Conservation (phyloP, 352 stramenopile species). For the Globisporangium paroecandrum region DNA sequence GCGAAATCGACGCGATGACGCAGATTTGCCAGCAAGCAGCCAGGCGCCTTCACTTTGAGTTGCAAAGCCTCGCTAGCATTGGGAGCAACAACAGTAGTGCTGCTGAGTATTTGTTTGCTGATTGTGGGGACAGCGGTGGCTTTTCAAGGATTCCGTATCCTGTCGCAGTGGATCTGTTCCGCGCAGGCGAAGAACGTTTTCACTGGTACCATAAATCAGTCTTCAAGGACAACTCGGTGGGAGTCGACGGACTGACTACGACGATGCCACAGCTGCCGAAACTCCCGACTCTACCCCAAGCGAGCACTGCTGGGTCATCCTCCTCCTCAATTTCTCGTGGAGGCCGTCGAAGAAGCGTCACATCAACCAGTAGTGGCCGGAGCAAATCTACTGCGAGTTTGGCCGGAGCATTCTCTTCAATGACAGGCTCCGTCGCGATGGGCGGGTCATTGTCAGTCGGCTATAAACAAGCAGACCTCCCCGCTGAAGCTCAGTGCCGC, state of each 20-base stretch:
- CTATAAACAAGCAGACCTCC: constrained; percentile 5
- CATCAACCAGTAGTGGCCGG: not conserved
- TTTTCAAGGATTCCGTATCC: constrained; percentile 30
- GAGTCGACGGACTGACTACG: not conserved
- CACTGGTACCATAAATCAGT: constrained; percentile 55
- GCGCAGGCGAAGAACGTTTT: constrained; percentile 51
- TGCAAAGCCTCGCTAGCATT: constrained; percentile 26
- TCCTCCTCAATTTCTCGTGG: not conserved
- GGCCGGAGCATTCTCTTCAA: not conserved
- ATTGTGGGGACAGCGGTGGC: constrained; percentile 43
- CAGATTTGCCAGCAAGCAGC: constrained; percentile 16
- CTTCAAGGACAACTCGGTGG: constrained; percentile 21
- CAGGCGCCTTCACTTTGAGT: constrained; percentile 38
- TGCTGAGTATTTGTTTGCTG: constrained; percentile 34
- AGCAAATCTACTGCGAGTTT: not conserved
- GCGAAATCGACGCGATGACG: not conserved
- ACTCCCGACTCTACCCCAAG: not conserved
- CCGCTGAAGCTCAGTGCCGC: constrained; percentile 8
- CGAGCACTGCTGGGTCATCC: not conserved
- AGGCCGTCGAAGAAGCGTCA: not conserved
- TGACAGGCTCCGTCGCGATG: not conserved
- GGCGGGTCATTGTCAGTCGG: not conserved
- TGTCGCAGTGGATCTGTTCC: constrained; percentile 36
- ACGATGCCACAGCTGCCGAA: constrained; percentile 5
- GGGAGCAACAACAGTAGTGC: constrained; percentile 4